phyloP scores from a whole-genome alignment of 2,329 filamentous ascomycete species.

The Madurella fahalii region DNA sequence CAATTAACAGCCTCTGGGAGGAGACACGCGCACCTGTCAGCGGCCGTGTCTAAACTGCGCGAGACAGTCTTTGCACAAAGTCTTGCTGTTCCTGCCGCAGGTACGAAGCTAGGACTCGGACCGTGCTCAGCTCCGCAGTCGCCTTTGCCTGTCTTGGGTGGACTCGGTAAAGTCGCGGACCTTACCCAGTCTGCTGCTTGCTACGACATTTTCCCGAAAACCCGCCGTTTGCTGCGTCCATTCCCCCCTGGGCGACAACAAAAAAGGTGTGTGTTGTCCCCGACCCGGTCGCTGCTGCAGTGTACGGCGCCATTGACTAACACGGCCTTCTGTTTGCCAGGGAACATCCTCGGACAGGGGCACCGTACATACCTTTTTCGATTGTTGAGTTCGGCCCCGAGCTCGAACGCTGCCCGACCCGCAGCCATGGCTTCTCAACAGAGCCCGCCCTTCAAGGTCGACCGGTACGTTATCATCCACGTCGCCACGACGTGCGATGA shows the following conservation, averaged over 20 bases:
- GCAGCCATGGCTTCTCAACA: slow-evolving; percentile 43
- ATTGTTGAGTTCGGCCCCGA: slow-evolving; percentile 9
- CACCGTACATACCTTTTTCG: slow-evolving; percentile 10
- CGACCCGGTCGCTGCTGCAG: neutral
- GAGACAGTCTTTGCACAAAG: neutral
- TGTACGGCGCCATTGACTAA: slow-evolving; percentile 8
- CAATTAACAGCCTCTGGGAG: neutral
- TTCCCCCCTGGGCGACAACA: slow-evolving; percentile 2
- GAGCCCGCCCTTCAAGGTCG: slow-evolving; percentile 66
- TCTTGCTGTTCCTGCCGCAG: slow-evolving; percentile 11
- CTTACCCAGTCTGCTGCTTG: slow-evolving; percentile 11
- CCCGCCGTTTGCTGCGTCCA: slow-evolving; percentile 19
- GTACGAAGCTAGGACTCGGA: slow-evolving; percentile 13
- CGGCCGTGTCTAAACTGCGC: neutral
- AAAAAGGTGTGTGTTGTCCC: slow-evolving; percentile 17
- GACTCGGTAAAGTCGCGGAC: slow-evolving; percentile 16
- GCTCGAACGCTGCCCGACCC: slow-evolving; percentile 10
- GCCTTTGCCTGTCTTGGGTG: slow-evolving; percentile 5
- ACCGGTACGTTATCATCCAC: slow-evolving; percentile 97
- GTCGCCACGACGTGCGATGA: slow-evolving; percentile 98
- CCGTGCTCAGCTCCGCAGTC: slow-evolving; percentile 21
- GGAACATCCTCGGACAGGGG: slow-evolving; percentile 17
- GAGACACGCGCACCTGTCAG: slow-evolving; percentile 1
- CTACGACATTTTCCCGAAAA: slow-evolving; percentile 21
- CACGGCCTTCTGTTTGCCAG: slow-evolving; percentile 7